Evolutionary conservation across 169 alveolate genomes (phyloP), one percentile per base, ranked within the genome.

Genomic region (Plasmodium billcollinsi): DNA sequence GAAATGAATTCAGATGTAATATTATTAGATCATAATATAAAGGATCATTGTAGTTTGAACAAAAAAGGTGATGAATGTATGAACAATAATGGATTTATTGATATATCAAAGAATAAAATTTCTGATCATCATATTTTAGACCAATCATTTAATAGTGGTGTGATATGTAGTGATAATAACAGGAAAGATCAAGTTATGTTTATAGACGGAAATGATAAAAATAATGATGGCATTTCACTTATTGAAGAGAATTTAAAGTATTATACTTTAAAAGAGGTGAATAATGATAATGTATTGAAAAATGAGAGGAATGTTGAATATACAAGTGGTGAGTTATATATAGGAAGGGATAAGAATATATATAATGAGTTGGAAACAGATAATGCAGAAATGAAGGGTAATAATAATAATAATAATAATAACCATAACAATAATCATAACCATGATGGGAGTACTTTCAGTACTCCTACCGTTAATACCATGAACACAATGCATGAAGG

Each of bases 11-110:
- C 21, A 47, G 8, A 73, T 56, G 12, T 26, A n/a, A 24, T 29
- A 66, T 9, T 54, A 71, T 71, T 21, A 26, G 33, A 49, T 50
- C 24, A 75, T 45, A 62, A 15, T 47, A 45, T 1, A 29, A 63
- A 62, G 11, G 74, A 52, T 20, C 14, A 43, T 9, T 65, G 14
- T 52, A 11, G 54, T 39, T 9, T 71, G 18, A 76, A 76, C 4
- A 56, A 8, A 11, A 52, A 39, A 9, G 49, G 15, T 58, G 70
- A 76, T 65, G 21, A 65, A 65, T 20, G 7, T 15, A 39, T 20
- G 7, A 11, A n/a, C 20, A 5, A 61, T 61, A 61, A 61, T 11
- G 43, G 6, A 7, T 61, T 18, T 61, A 8, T 11, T 18, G 70
- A 61, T 52, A 15, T 52, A 8, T 12, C 18, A 52, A 4, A 52